Conservation (phyloP, 768 basidiomycete species). For the Cystofilobasidium bisporidii region DNA sequence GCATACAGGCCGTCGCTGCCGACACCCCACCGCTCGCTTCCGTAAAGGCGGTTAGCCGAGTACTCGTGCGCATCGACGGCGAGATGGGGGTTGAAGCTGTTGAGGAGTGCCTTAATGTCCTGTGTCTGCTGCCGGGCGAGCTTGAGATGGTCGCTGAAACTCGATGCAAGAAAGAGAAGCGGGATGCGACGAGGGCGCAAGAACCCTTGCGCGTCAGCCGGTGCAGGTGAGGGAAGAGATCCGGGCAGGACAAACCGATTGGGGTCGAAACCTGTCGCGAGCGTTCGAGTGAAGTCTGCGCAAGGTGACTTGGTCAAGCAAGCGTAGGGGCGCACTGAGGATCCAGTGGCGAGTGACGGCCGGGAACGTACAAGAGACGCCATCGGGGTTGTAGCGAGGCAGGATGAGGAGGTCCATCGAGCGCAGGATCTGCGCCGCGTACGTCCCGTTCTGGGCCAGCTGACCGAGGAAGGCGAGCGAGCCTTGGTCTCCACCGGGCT, state of each 20-base stretch:
- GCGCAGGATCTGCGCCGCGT: not conserved
- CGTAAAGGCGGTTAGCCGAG: not conserved
- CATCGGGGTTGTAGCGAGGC: not conserved
- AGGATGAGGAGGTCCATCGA: not conserved
- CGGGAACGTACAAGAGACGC: not conserved
- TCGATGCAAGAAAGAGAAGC: too few species aligned
- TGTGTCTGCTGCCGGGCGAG: not conserved
- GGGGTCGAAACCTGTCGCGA: not conserved
- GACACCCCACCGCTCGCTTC: not conserved
- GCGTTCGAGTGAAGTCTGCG: not conserved
- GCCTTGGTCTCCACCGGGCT: not conserved
- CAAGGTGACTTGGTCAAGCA: too few species aligned
- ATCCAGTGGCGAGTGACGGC: too few species aligned
- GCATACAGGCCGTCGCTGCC: not conserved
- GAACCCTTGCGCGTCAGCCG: too few species aligned
- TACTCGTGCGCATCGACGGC: constrained; percentile 1
- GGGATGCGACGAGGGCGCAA: too few species aligned
- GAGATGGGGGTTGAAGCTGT: not conserved
- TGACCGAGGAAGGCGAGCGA: not conserved
- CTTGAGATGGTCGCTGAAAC: not conserved
- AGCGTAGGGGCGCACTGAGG: too few species aligned
- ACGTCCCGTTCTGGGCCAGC: not conserved
- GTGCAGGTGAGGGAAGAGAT: too few species aligned
- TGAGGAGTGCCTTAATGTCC: not conserved
- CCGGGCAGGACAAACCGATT: not conserved